Percentiles rank a stretch among this genome's conserved stretches.
phyloP scores from a whole-genome alignment of 1,284 basidiomycete species.

The Amylostereum chailletii region DNA sequence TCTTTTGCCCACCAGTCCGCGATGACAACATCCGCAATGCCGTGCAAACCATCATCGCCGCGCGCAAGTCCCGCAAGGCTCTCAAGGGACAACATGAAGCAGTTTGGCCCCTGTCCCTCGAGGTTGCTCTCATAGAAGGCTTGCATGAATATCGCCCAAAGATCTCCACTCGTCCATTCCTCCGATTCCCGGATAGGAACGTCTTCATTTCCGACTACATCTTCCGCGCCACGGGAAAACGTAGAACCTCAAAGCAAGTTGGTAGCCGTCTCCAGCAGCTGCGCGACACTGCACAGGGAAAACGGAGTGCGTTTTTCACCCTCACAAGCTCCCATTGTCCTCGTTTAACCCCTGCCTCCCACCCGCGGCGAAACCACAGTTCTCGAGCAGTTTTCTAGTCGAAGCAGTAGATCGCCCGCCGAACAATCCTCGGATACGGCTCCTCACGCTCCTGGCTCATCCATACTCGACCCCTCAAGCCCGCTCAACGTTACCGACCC shows the following conservation, averaged over 20 bases:
- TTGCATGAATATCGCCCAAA: slow-evolving; percentile 62
- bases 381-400: slow-evolving; percentile 24
- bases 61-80: slow-evolving; percentile 68
- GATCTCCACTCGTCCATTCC: slow-evolving; percentile 57
- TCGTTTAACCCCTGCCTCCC: background rate
- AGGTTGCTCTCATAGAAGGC: slow-evolving; percentile 66
- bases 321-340: background rate
- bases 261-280: slow-evolving; percentile 67
- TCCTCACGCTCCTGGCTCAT: slow-evolving; percentile 4
- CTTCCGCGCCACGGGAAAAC: slow-evolving; percentile 49
- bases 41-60: slow-evolving; percentile 55
- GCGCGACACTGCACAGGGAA: slow-evolving; percentile 56
- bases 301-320: slow-evolving; percentile 40
- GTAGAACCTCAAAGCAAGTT: slow-evolving; percentile 62
- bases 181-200: slow-evolving; percentile 66
- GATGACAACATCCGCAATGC: slow-evolving; percentile 29
- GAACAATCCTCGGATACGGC: slow-evolving; percentile 1
- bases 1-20: slow-evolving; percentile 12
- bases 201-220: slow-evolving; percentile 68
- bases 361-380: slow-evolving; percentile 12
- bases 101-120: slow-evolving; percentile 70
- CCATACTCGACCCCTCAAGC: background rate
- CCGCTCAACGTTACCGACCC: slow-evolving; percentile 8
- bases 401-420: slow-evolving; percentile 14
- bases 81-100: slow-evolving; percentile 56